Conservation (phyloP, 257 asterid genomes). For the Fraxinus anomala region DNA sequence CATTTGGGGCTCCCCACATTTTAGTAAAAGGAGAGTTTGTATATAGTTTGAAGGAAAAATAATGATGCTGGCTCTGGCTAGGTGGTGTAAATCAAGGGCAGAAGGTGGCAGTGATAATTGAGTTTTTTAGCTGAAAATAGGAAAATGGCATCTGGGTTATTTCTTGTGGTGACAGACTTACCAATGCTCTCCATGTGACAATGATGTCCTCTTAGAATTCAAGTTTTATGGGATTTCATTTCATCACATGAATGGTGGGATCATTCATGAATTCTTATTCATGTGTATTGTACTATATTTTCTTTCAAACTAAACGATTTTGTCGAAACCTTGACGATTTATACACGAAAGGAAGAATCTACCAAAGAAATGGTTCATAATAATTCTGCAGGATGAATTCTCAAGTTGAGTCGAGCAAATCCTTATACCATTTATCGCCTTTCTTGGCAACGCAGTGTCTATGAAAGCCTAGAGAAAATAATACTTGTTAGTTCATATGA, state of each 20-base stretch:
- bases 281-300: too few relatives aligned
- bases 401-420: not conserved
- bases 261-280: not conserved
- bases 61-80: not conserved
- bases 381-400: not conserved
- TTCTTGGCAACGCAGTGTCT: not conserved
- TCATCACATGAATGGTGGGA: constrained; percentile 27
- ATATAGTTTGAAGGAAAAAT: not conserved
- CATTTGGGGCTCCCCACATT: not conserved
- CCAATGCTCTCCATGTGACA: constrained; percentile 31
- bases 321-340: not conserved
- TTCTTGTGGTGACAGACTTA: constrained; percentile 36
- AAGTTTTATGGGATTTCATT: constrained; percentile 18
- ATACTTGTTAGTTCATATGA: not conserved
- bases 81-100: constrained; percentile 9
- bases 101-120: constrained; percentile 19
- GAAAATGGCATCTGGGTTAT: constrained; percentile 32
- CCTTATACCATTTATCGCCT: not conserved
- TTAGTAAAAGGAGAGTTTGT: not conserved
- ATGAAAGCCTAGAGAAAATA: not conserved
- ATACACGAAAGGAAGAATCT: not conserved
- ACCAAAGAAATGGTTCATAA: not conserved
- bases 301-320: not conserved
- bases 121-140: constrained; percentile 40
- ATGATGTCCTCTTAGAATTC: constrained; percentile 36